Conservation (phyloP, 2,329 filamentous ascomycete species). For the Xylariaceae sp. region DNA sequence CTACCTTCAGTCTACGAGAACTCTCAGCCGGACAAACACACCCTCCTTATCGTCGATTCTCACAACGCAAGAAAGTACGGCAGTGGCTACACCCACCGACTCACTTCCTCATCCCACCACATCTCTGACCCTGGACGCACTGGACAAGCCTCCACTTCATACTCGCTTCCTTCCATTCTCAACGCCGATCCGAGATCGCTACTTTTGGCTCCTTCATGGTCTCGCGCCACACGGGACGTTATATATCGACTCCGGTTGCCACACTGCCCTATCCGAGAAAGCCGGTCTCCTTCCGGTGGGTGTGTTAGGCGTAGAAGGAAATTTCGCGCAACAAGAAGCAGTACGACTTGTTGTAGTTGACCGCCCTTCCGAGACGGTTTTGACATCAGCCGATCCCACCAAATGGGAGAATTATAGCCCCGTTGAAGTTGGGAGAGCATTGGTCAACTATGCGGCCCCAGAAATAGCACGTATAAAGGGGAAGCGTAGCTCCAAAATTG, state of each 20-base stretch:
- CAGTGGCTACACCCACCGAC: conserved; percentile 31
- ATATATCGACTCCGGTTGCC: conserved; percentile 89
- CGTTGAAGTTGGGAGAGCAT: conserved; percentile 78
- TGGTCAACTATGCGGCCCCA: conserved; percentile 87
- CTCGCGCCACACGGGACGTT: conserved; percentile 85
- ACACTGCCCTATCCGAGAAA: conserved; percentile 75
- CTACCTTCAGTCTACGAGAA: conserved; percentile 67
- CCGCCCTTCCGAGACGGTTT: conserved; percentile 36
- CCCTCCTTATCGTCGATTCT: conserved; percentile 14
- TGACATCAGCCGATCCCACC: background rate
- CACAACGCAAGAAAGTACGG: conserved; percentile 20
- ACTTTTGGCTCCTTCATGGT: conserved; percentile 96
- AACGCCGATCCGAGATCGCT: conserved; percentile 84
- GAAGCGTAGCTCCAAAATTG: conserved; percentile 77
- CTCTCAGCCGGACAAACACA: conserved; percentile 29
- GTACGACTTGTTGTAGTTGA: conserved; percentile 82
- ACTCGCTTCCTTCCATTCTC: conserved; percentile 87
- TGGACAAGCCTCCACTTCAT: conserved; percentile 65
- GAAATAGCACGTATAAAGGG: conserved; percentile 87
- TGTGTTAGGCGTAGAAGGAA: conserved; percentile 84
- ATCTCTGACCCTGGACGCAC: conserved; percentile 38
- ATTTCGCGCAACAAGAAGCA: conserved; percentile 88
- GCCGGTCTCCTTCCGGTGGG: conserved; percentile 86
- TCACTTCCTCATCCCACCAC: conserved; percentile 40
- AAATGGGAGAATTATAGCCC: conserved; percentile 16